Evolutionary conservation across 768 basidiomycete species (phyloP), one percentile per base, ranked within the genome.

Genomic region (Hericium coralloides): DNA sequence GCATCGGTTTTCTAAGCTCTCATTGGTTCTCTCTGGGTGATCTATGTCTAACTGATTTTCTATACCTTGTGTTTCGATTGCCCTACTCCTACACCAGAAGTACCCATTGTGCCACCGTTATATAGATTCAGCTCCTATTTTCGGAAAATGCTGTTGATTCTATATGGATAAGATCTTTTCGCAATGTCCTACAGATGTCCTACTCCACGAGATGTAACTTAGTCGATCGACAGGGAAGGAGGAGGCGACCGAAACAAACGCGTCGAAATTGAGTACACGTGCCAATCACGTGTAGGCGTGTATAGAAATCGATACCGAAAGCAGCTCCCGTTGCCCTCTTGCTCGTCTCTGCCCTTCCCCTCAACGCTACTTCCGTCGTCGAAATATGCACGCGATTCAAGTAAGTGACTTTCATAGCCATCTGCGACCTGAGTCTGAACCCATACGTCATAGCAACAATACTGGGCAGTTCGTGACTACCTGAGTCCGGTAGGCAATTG

Each of bases 401-500:
- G 78, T 72, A 56, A 45, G 65, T 58, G 20, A 0, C 39, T 45
- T 15, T 6, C 17, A 14, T 37, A 37, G 25, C 22, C 12, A 45
- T 2, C 12, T 17, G 2, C 10, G 14, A 18, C 36, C 37, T 41
- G 20, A 51, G 48, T 9, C 20, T 7, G 17, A 22, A 18, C 53
- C 22, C 12, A n/a, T 12, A 48, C 2, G 12, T 25, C 14, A n/a
- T 52, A 65, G 94, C 89, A 90, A 74, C 90, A 93, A 77, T 87
- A 87, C 71, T 94, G 91, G 85, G 85, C 89, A 15, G 85, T 97
- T 58, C 85, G 95, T 64, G 95, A 98, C 69, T 94, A 95, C 71
- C 85, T 98, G 58, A 89, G 86, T 64, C 91, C 90, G 18, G 91
- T 92, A 72, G 70, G 87, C 74, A 62, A 52, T 26, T 49, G 37